These are phyloP conservation scores for Fomitopsis palustris DNA, from an alignment of 1,284 basidiomycete genomes.

Conservation along the genomic window DNA sequence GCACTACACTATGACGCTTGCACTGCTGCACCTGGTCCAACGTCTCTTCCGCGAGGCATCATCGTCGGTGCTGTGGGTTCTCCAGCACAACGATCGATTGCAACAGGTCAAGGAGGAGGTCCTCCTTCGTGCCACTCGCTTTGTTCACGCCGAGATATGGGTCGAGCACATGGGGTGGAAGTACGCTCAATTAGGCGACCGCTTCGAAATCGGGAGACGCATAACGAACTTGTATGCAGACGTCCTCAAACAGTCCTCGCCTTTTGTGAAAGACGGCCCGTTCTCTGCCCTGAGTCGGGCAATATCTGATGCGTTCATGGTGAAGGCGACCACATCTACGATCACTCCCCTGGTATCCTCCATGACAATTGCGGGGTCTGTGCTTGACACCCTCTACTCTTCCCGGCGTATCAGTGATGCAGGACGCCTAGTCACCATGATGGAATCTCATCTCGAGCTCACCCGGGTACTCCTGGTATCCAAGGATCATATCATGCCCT, in stretches of 20 bases:
- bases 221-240: conserved; percentile 64
- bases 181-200: conserved; percentile 71
- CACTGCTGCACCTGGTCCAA: conserved; percentile 73
- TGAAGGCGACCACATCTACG: conserved; percentile 68
- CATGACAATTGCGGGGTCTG: conserved; percentile 57
- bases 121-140: conserved; percentile 68
- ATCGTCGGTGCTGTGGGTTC: conserved; percentile 47
- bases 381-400: conserved; percentile 56
- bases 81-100: conserved; percentile 54
- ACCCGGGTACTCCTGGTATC: conserved; percentile 57
- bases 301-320: conserved; percentile 63
- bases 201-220: conserved; percentile 75
- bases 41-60: conserved; percentile 75
- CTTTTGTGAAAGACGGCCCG: conserved; percentile 46
- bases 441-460: conserved; percentile 64
- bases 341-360: conserved; percentile 73
- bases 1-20: conserved; percentile 76
- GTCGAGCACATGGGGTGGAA: conserved; percentile 81
- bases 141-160: conserved; percentile 86
- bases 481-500: conserved; percentile 45
- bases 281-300: conserved; percentile 59
- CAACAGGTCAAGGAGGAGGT: conserved; percentile 80
- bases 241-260: conserved; percentile 62
- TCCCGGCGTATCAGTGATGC: conserved; percentile 69
- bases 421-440: conserved; percentile 60